Percentiles rank a stretch among this genome's conserved stretches.
These are phyloP conservation scores for Candida caryicola DNA, from an alignment of 805 yeast species.

Conservation along the genomic window DNA sequence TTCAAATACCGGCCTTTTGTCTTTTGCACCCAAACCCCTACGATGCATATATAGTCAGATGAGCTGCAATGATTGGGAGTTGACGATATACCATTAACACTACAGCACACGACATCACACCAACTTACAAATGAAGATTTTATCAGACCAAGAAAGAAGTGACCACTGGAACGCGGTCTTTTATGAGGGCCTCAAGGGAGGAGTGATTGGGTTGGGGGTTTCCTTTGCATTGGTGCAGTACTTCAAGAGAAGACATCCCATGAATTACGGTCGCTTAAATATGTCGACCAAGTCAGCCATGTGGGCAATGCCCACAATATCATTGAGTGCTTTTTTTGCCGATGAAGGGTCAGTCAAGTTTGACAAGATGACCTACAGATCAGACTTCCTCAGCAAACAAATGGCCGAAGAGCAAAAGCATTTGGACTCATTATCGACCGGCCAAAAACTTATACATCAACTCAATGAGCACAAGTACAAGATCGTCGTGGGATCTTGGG, in stretches of 20 bases:
- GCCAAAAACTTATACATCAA: constrained; percentile 29
- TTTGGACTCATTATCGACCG: constrained; percentile 29
- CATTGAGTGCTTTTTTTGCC: constrained; percentile 38
- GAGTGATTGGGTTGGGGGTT: constrained; percentile 30
- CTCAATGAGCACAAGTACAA: constrained; percentile 36
- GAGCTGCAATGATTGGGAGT: no score
- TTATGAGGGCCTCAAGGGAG: constrained; percentile 39
- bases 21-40: not conserved
- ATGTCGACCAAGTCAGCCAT: constrained; percentile 37
- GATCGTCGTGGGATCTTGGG: constrained; percentile 37
- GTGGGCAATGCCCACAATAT: constrained; percentile 39
- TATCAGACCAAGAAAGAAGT: constrained; percentile 34
- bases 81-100: no score
- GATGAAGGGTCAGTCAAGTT: constrained; percentile 46
- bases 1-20: not conserved
- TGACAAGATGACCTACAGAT: constrained; percentile 33
- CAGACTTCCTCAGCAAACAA: constrained; percentile 24
- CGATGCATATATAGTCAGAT: no score
- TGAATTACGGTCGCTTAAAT: constrained; percentile 30
- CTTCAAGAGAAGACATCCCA: constrained; percentile 31
- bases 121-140: constrained; percentile 30
- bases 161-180: constrained; percentile 36
- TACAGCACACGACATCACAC: no score
- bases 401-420: constrained; percentile 30
- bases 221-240: constrained; percentile 32